These are phyloP conservation scores for Globisporangium uncinulatum DNA, from an alignment of 352 stramenopile genomes.

Conservation along the genomic window DNA sequence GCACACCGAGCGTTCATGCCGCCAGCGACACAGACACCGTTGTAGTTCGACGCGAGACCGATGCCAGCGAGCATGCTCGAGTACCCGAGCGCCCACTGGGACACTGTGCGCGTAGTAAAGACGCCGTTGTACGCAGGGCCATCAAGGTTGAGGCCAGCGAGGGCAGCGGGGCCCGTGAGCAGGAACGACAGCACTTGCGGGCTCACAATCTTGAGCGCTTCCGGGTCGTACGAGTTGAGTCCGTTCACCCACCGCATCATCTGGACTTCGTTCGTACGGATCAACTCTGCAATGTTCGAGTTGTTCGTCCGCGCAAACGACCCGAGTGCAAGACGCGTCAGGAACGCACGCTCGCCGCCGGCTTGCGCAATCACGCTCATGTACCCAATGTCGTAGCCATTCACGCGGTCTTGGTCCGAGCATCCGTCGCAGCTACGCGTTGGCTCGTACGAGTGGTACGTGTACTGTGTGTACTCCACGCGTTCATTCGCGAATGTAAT, in stretches of 20 bases:
- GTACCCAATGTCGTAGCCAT: conserved; percentile 23
- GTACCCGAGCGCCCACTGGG: conserved; percentile 22
- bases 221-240: conserved; percentile 16
- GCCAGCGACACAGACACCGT: conserved; percentile 6
- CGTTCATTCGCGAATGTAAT: conserved; percentile 13
- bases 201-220: conserved; percentile 8
- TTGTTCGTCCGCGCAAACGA: conserved; percentile 4
- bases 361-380: conserved; percentile 22
- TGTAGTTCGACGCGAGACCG: conserved; percentile 16
- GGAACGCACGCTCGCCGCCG: conserved; percentile 19
- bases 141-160: conserved; percentile 7
- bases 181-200: conserved; percentile 11
- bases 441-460: conserved; percentile 21
- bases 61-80: conserved; percentile 20
- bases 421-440: conserved; percentile 14
- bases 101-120: conserved; percentile 16
- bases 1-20: conserved; percentile 36
- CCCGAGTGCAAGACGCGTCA: conserved; percentile 10
- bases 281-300: not conserved
- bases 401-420: conserved; percentile 16
- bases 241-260: conserved; percentile 21
- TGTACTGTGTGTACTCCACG: conserved; percentile 25
- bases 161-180: not conserved
- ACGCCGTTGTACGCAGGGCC: conserved; percentile 21
- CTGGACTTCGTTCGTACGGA: conserved; percentile 10